Evolutionary conservation across 805 yeast species (phyloP), one percentile per base, ranked within the genome.

Genomic region (Candida easanensis): DNA sequence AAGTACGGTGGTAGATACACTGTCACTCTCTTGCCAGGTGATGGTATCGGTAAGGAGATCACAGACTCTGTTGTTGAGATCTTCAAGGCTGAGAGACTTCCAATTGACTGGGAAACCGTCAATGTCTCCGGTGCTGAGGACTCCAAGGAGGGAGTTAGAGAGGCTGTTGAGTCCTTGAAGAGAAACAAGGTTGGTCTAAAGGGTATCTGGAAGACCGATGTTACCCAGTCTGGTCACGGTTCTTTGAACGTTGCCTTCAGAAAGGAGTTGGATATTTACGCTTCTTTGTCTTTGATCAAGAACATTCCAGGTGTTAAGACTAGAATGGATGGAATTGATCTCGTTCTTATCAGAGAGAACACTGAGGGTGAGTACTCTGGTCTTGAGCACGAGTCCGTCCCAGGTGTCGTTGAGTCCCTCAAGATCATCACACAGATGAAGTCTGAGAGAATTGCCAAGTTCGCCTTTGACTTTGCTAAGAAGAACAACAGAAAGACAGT

Each of bases 301-400:
- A 85, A 87, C 69, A 79, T 93, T 50, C 93, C 95, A 49, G 98
- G 98, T 68, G 96, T 90, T 52, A 78, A 88, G 68, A 83, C 96
- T 48, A 88, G 90, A 69, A 79, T 89, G 64, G 77, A 84, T 50
- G 89, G 86, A 56, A 87, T 91, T 53, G 97, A 90, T 72, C 79
- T 91, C 63, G 97, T 90, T 32, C 77, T 93, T 54, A 95, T 93
- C 65, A 88, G 99, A 78, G 99, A 93, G 73, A 93, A 93, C 82
- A 91, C 99, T 54, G 98, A 93, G 72, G 99, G 99, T 77, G 99
- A 91, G 74, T 91, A 88, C 76, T 91, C 98, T 40, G 98, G 98
- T 61, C 77, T 93, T 61, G 99, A 91, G 77, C 98, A 93, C 73
- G 93, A 85, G 69, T 87, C 96, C 37, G 93, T 88, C 60, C 95